phyloP scores from a whole-genome alignment of 2,329 filamentous ascomycete species.

The Pseudogymnoascus destructans region DNA sequence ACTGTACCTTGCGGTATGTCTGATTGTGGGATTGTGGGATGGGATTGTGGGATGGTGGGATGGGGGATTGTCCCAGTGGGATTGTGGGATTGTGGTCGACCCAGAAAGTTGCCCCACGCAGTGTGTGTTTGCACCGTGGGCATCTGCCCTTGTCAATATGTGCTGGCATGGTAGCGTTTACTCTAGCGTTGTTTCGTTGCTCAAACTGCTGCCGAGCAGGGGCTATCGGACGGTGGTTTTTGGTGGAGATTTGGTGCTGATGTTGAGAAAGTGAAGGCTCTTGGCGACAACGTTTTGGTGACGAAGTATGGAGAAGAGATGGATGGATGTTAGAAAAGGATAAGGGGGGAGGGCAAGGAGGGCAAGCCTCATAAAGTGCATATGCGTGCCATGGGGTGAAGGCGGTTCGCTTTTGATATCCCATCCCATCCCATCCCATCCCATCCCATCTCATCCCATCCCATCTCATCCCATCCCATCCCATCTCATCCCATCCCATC shows the following conservation, averaged over 20 bases:
- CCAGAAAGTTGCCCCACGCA: not conserved
- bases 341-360: not conserved
- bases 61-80: too few species aligned
- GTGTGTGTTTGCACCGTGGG: not conserved
- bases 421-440: not conserved
- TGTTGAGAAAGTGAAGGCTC: not conserved
- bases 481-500: not conserved
- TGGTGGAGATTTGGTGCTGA: not conserved
- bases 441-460: not conserved
- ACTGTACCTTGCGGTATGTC: not conserved
- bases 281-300: constrained; percentile 1
- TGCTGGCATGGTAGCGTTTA: constrained; percentile 3
- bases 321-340: constrained; percentile 1
- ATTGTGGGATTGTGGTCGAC: not conserved
- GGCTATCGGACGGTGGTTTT: not conserved
- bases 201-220: constrained; percentile 2
- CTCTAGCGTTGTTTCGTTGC: constrained; percentile 3
- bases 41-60: not conserved
- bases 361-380: not conserved
- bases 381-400: not conserved
- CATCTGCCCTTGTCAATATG: not conserved
- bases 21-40: not conserved
- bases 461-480: not conserved
- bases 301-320: not conserved
- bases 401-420: constrained; percentile 3